A percentile compares a stretch with the other conserved stretches of the same genome.
phyloP scores from a whole-genome alignment of 805 yeast species.

The Hyphopichia homilentoma region DNA sequence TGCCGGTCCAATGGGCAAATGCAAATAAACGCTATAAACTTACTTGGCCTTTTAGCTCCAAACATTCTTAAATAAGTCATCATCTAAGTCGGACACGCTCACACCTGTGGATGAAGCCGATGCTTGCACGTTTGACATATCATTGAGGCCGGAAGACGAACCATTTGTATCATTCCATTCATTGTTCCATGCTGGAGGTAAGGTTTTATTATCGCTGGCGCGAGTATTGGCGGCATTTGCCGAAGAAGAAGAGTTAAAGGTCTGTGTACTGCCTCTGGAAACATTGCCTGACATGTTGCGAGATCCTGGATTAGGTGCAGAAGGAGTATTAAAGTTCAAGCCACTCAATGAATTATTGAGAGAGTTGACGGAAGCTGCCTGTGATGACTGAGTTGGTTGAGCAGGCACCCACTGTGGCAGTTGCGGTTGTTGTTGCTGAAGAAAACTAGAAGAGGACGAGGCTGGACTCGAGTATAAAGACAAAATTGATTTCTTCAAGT shows the following conservation, averaged over 20 bases:
- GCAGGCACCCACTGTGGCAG: no score
- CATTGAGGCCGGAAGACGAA: no score
- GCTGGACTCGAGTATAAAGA: conserved; percentile 71
- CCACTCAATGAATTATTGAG: conserved; percentile 22
- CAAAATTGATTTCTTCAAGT: conserved; percentile 85
- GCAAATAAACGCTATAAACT: no score
- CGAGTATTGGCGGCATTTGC: conserved; percentile 3
- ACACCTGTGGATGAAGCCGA: no score
- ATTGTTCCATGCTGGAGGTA: conserved; percentile 19
- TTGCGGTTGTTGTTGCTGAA: conserved; percentile 15
- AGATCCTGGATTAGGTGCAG: not conserved
- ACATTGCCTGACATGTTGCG: conserved; percentile 16
- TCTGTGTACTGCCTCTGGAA: conserved; percentile 20
- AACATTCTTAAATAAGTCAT: conserved; percentile 66
- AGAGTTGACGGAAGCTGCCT: conserved; percentile 8
- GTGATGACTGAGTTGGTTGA: not conserved
- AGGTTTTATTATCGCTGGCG: conserved; percentile 1
- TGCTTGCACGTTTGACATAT: no score
- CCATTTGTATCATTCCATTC: conserved; percentile 34
- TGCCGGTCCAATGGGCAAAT: no score
- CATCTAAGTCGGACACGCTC: conserved; percentile 48
- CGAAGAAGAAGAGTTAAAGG: conserved; percentile 7
- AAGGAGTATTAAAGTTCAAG: conserved; percentile 12
- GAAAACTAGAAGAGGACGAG: conserved; percentile 43
- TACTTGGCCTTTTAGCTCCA: no score